Base-by-base conservation (phyloP, 2,329 filamentous ascomycete genomes). In the Aspergillus ustus region DNA sequence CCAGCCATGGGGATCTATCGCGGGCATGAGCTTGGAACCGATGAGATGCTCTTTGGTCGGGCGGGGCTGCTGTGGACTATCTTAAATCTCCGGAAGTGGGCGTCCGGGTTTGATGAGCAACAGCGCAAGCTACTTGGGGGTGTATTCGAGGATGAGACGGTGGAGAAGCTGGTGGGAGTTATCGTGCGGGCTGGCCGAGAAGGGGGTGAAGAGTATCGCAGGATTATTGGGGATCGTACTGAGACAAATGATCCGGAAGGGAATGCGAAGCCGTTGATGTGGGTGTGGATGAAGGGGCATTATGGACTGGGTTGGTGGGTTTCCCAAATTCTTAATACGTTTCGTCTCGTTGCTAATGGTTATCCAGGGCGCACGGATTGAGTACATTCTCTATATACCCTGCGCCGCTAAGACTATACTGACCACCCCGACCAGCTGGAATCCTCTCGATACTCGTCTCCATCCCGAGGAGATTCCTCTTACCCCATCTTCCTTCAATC, bases 301-400 rank as follows among this genome's bases (percentile, higher is more conserved):
- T 78, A 75, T 60, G 70, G 70, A 46, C 67, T 78, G 40, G 78
- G 78, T 65, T 71, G 74, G 77, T 78, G 54, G 74, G 77, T 74
- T 29, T 3, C 7, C 11, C 11, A 34, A 34, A 34, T 9, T 9
- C 29, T 34, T 34, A 2, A 8, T 29, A 29, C 11, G 22, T 4
- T 48, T 13, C 8, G 20, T 15, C 22, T 7, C 2, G 19, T 3
- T 31, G 44, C 31, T 52, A n/a, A 52, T n/a, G 17, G 28, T 20
- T 22, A 48, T 1, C 40, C 29, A 76, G 73, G n/a, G 70, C 70
- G 15, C 73, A 75, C 52, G 71, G 70, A 60, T 67, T 71, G 57
- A 64, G 73, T 71, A 58, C 49, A 51, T 51, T 4, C 11, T 4
- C 7, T 4, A 4, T 31, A 49, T 52, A 43, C n/a, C 31, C 20